phyloP scores from a whole-genome alignment of 176 grass and related monocot genomes.

The Juncus effusus region DNA sequence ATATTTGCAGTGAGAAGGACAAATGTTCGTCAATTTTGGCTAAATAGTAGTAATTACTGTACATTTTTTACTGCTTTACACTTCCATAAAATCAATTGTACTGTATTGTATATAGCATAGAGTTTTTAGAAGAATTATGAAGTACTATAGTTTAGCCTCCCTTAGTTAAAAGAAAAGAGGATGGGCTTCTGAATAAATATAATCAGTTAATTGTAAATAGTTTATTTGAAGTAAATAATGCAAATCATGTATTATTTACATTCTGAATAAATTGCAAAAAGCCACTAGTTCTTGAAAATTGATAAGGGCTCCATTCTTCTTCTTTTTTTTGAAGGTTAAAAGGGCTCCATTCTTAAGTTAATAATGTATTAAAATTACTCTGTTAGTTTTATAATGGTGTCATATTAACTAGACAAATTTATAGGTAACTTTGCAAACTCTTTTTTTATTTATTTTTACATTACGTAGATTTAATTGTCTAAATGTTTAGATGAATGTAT shows the following conservation, averaged over 20 bases:
- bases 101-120: conserved; percentile 28
- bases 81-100: conserved; percentile 1
- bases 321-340: not conserved
- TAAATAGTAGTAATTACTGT: conserved; percentile 4
- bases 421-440: too few relatives aligned
- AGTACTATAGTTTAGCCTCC: not conserved
- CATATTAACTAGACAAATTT: too few relatives aligned
- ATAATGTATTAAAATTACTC: not conserved
- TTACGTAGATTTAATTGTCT: too few relatives aligned
- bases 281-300: too few relatives aligned
- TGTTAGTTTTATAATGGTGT: too few relatives aligned
- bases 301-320: too few relatives aligned
- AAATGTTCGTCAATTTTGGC: conserved; percentile 30
- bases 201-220: not conserved
- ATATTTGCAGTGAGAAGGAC: not conserved
- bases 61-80: not conserved
- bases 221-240: too few relatives aligned
- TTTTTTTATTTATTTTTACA: too few relatives aligned
- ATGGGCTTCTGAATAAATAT: conserved; percentile 11
- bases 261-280: not conserved
- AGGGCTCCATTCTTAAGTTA: not conserved
- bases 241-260: not conserved
- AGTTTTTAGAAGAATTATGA: conserved; percentile 4
- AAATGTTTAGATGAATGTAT: too few relatives aligned
- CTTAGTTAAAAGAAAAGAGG: conserved; percentile 2